A percentile compares a stretch with the other conserved stretches of the same genome.
Evolutionary conservation across 73 alveolate species (phyloP).

Genomic region (Paramecium sonneborni): DNA sequence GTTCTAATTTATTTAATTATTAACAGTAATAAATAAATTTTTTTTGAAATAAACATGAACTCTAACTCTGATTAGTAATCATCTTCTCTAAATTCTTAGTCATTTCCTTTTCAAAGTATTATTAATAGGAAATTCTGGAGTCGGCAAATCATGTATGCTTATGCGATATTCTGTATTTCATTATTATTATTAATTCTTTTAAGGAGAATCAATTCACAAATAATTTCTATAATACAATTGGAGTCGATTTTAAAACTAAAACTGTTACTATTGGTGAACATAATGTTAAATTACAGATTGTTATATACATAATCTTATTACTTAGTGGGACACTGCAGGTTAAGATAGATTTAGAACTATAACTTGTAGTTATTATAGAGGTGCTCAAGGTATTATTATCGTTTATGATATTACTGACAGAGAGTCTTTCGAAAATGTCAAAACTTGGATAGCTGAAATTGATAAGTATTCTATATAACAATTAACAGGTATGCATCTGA

Average conservation of each 20-base stretch:
- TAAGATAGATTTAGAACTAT: constrained; percentile 84
- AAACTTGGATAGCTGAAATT: constrained; percentile 85
- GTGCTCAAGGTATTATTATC: constrained; percentile 83
- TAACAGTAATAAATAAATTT: background rate
- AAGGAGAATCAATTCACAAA: constrained; percentile 65
- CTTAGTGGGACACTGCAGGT: constrained; percentile 88
- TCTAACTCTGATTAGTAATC: background rate
- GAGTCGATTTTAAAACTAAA: constrained; percentile 72
- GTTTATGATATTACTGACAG: constrained; percentile 82
- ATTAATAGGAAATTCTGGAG: constrained; percentile 83
- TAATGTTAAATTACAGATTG: constrained; percentile 53
- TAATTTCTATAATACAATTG: constrained; percentile 71
- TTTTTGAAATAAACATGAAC: background rate
- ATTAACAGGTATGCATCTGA: constrained; percentile 61
- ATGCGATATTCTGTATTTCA: constrained; percentile 62
- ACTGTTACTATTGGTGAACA: constrained; percentile 44
- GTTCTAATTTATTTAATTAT: background rate
- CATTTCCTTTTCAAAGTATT: constrained; percentile 78
- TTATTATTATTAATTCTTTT: too few species aligned
- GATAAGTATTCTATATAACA: constrained; percentile 64
- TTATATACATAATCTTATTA: background rate
- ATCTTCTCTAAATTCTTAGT: background rate
- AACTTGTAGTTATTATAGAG: constrained; percentile 77
- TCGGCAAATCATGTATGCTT: constrained; percentile 73
- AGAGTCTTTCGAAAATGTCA: constrained; percentile 83